Base-by-base conservation (phyloP, 1,284 basidiomycete genomes). In the Golubevia sp. region DNA sequence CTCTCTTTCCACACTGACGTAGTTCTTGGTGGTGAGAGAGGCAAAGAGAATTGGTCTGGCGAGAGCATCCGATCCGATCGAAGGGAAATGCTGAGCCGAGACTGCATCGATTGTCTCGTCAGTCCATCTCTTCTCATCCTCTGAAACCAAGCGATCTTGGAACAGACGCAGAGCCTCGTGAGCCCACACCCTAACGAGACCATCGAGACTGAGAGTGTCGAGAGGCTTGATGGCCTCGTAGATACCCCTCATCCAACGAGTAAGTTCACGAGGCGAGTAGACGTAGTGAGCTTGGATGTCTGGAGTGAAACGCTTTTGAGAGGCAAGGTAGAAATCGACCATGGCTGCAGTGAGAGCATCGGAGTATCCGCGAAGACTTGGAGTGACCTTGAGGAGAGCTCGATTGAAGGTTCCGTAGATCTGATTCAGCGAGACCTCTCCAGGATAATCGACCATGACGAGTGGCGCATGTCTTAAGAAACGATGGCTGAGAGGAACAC, bases 391-490 rank as follows among this genome's bases (percentile, higher is more conserved):
- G 81, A 99, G 91, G 34, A 96, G 87, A 15, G 94, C 97, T 59
- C 97, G 91, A 80, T 93, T 95, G 86, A 99, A 99, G n/a, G 96
- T 99, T 20, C 94, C 93, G 85, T 99, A 99, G 74, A 99, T 99
- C 83, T 99, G 97, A 79, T 95, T 97, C 82, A 99, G 88, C 7
- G 97, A 99, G 13, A 95, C 87, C 84, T 97, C 93, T 63, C 96
- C 97, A 7, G 97, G 97, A 84, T 99, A 99, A 84, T 99, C 97
- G 61, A 99, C 97, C 96, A 99, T 98, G 81, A 99, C 89, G n/a
- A 99, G 87, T 0, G 97, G 97, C 0, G 96, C 95, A 85, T 99
- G 97, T 7, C 97, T 91, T 65, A 99, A 88, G 90, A 99, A 99
- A 68, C 97, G 90, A 83, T 97, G 94, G 67, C 90, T 95, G 63